These are phyloP conservation scores for Malus hybrid DNA, from an alignment of 331 rosid genomes.

Conservation along the genomic window DNA sequence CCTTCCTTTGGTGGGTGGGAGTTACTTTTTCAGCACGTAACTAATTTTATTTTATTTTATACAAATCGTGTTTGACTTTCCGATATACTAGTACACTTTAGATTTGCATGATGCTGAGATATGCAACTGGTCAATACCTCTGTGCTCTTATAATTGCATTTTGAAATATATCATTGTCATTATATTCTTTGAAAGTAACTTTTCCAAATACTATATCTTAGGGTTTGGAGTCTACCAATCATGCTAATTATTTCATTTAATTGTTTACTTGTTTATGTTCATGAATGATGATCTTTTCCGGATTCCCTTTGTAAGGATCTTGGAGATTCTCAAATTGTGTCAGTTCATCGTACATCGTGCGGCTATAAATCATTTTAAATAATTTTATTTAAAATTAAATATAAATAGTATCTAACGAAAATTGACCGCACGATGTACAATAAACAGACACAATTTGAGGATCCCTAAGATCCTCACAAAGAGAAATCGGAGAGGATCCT, in stretches of 20 bases:
- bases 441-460: too few relatives aligned
- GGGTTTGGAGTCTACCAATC: neutral
- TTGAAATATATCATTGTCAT: conserved; percentile 14
- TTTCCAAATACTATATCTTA: conserved; percentile 1
- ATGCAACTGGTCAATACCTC: conserved; percentile 24
- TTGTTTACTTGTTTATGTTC: neutral
- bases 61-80: conserved; percentile 30
- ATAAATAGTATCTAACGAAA: too few relatives aligned
- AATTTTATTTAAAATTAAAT: too few relatives aligned
- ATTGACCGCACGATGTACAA: too few relatives aligned
- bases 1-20: conserved; percentile 42
- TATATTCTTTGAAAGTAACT: conserved; percentile 21
- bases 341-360: too few relatives aligned
- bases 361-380: too few relatives aligned
- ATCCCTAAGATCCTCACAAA: too few relatives aligned
- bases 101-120: conserved; percentile 23
- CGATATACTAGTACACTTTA: conserved; percentile 24
- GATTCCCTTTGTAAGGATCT: too few relatives aligned
- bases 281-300: too few relatives aligned
- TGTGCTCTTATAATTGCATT: conserved; percentile 13
- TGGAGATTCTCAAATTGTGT: too few relatives aligned
- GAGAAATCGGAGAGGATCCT: too few relatives aligned
- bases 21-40: conserved; percentile 28
- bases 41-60: conserved; percentile 19
- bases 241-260: too few relatives aligned